Evolutionary conservation across 306 rosid genomes (phyloP).

Genomic region (Hippophae rhamnoides): DNA sequence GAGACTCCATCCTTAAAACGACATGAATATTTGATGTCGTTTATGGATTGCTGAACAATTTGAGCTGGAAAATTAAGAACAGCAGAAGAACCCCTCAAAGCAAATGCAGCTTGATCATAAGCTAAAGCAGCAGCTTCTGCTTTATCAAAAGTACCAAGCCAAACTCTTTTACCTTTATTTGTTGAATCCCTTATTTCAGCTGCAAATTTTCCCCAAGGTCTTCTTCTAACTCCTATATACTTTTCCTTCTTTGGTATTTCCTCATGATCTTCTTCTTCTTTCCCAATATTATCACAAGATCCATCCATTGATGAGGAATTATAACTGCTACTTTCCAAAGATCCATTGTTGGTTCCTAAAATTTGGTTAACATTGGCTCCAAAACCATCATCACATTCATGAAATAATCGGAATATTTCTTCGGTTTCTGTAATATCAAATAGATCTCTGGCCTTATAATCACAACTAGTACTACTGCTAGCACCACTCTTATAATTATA

Average conservation of each 20-base stretch:
- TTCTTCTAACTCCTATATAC: conserved; percentile 58
- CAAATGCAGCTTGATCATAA: conserved; percentile 84
- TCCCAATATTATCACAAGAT: background rate
- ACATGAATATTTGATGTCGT: conserved; percentile 17
- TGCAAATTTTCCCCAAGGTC: conserved; percentile 97
- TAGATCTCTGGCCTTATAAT: no score
- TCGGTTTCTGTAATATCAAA: no score
- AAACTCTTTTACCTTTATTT: conserved; percentile 65
- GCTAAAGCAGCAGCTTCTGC: conserved; percentile 89
- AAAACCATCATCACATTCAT: no score
- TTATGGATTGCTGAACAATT: conserved; percentile 35
- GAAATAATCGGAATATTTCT: no score
- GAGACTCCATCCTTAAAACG: conserved; percentile 34
- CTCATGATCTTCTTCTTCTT: conserved; percentile 30
- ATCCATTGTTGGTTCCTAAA: no score
- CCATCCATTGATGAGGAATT: no score
- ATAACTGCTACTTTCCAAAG: no score
- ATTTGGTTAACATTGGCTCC: no score
- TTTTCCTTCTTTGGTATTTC: conserved; percentile 8
- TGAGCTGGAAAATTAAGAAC: conserved; percentile 69
- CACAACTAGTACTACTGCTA: no score
- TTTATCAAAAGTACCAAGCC: conserved; percentile 91
- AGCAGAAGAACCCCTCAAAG: conserved; percentile 55
- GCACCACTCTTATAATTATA: no score
- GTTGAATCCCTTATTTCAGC: conserved; percentile 94